Base-by-base conservation (phyloP, 345 rosid genomes). In the Populus ilicifolia region DNA sequence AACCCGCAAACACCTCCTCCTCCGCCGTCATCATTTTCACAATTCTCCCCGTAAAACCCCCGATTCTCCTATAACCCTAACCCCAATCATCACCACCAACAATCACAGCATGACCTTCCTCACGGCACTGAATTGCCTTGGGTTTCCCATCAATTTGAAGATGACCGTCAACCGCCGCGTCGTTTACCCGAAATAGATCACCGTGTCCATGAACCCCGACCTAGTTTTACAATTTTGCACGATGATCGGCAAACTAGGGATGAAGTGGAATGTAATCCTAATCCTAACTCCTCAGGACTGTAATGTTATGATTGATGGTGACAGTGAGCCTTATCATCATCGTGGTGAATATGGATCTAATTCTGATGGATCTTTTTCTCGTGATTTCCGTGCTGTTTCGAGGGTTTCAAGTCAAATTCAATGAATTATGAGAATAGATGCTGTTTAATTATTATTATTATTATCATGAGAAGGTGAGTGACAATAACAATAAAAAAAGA, bases 321-420 rank as follows among this genome's bases (percentile, higher is more conserved):
- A 39, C 72, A 86, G 82, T n/a, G 74, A 44, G 33, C 48, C 41
- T 36, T 44, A 69, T 71, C 76, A 78, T 68, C 81, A 77, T 36
- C 86, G 82, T 63, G 75, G 72, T 80, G 85, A 74, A 70, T 78
- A 81, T 43, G 85, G 75, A 66, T 36, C 79, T 10, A 80, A 78
- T 75, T 73, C 90, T 12, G 88, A 72, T 80, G 81, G 90, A 48
- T 78, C 84, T 79, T 82, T 80, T 23, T 79, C 83, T 30, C 84
- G 89, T 78, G 90, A 75, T 81, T 75, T 81, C 74, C 48, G 82
- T 39, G 13, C 50, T 59, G 56, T 67, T 54, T 38, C 77, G 29
- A 68, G 82, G 77, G 68, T 54, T 82, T 79, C 39, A 72, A 84
- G 39, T 82, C 85, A 10, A 78, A 73, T 79, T 79, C 83, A 20